These are phyloP conservation scores for Diplocarpon rosae DNA, from an alignment of 2,329 filamentous ascomycete species.

Conservation along the genomic window DNA sequence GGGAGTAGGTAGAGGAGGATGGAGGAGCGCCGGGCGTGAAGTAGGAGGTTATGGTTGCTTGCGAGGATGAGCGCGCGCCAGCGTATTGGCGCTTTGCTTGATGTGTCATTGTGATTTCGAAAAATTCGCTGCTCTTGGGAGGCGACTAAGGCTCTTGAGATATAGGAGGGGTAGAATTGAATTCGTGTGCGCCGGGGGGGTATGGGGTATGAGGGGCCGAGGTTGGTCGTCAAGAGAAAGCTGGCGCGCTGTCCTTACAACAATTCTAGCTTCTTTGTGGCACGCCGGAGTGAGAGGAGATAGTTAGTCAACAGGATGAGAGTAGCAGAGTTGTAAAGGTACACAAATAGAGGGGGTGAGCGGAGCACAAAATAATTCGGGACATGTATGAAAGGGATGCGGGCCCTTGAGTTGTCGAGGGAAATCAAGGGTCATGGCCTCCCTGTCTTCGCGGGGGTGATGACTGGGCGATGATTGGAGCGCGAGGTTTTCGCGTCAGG, in stretches of 20 bases:
- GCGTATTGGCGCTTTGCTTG: constrained; percentile 48
- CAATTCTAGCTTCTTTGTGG: no score
- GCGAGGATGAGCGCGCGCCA: constrained; percentile 36
- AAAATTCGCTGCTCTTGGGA: background rate
- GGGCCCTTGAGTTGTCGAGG: background rate
- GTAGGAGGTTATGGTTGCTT: constrained; percentile 48
- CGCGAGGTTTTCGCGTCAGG: constrained; percentile 12
- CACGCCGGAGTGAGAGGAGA: no score
- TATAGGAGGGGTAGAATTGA: background rate
- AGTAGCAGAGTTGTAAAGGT: no score
- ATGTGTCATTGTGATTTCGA: constrained; percentile 15
- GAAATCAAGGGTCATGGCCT: background rate
- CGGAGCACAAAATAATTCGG: no score
- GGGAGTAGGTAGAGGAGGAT: constrained; percentile 31
- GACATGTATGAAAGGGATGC: background rate
- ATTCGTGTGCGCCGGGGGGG: no score
- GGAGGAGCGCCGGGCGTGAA: constrained; percentile 16
- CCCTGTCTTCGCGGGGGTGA: background rate
- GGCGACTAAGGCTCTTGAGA: background rate
- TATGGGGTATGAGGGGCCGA: no score
- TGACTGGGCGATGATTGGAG: background rate
- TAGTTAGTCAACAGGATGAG: no score
- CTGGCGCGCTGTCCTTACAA: no score
- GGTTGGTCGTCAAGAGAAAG: no score
- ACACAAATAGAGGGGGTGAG: no score